Evolutionary conservation across 2,329 filamentous ascomycete species (phyloP).

Genomic region (Diaporthe humulicola): DNA sequence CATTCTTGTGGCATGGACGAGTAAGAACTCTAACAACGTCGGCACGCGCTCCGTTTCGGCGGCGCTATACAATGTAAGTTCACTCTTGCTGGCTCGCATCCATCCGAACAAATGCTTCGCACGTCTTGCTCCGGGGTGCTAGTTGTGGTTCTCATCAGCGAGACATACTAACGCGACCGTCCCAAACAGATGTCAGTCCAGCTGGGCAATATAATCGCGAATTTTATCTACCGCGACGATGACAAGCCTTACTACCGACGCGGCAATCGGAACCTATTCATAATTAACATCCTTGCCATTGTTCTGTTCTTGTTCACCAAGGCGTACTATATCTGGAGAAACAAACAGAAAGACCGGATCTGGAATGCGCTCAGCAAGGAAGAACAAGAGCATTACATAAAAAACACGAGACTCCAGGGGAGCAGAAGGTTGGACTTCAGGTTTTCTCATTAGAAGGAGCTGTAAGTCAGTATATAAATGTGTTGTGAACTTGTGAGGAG

Average conservation of each 20-base stretch:
- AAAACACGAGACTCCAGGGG: conserved; percentile 56
- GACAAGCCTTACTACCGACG: conserved; percentile 67
- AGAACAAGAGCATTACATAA: conserved; percentile 62
- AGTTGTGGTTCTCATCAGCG: accelerated
- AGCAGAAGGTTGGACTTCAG: conserved; percentile 60
- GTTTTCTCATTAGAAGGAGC: conserved; percentile 50
- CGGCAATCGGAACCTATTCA: conserved; percentile 68
- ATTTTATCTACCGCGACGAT: conserved; percentile 65
- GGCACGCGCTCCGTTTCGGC: conserved; percentile 70
- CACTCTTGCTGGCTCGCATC: accelerated
- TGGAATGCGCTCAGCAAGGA: conserved; percentile 64
- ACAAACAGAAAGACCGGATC: conserved; percentile 58
- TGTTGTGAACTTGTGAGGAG: background rate
- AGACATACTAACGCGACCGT: background rate
- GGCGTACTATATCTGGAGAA: conserved; percentile 65
- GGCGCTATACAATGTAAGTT: conserved; percentile 67
- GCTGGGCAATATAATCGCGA: conserved; percentile 49
- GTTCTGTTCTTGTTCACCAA: conserved; percentile 64
- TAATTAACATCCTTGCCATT: conserved; percentile 63
- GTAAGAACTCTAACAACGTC: conserved; percentile 71
- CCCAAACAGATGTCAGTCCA: conserved; percentile 52
- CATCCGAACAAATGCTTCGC: background rate
- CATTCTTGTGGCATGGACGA: conserved; percentile 70
- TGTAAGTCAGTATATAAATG: too few species aligned
- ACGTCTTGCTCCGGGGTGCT: background rate